A percentile compares a stretch with the other conserved stretches of the same genome.
Evolutionary conservation across 768 basidiomycete species (phyloP).

Genomic region (Amanita exitialis): DNA sequence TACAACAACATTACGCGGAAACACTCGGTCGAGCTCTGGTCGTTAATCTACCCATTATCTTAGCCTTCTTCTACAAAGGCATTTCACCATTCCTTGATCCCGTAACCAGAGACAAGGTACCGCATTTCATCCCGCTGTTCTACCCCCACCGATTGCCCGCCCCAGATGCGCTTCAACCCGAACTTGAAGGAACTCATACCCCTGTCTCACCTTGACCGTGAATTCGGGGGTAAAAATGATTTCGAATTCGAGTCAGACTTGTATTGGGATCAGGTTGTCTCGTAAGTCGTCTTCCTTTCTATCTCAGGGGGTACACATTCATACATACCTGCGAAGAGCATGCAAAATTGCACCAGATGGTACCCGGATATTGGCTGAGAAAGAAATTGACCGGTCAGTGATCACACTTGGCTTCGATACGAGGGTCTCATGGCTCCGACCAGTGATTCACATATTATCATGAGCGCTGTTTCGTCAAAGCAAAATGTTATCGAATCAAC

Average conservation of each 20-base stretch:
- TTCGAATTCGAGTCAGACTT: conserved; percentile 63
- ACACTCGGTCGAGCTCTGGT: conserved; percentile 80
- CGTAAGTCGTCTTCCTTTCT: conserved; percentile 29
- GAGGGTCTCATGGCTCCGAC: neutral
- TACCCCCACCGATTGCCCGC: neutral
- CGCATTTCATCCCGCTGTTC: neutral
- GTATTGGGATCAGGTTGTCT: conserved; percentile 74
- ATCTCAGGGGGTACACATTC: neutral
- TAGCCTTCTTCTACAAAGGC: conserved; percentile 73
- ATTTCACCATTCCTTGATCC: conserved; percentile 85
- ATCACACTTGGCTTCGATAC: no score
- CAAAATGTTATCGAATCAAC: neutral
- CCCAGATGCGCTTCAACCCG: conserved; percentile 83
- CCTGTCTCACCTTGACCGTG: conserved; percentile 64
- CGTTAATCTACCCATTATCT: conserved; percentile 67
- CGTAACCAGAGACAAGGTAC: conserved; percentile 76
- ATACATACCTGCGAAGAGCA: conserved; percentile 23
- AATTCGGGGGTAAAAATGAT: conserved; percentile 71
- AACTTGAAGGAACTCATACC: conserved; percentile 70
- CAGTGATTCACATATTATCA: neutral
- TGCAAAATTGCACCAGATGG: conserved; percentile 51
- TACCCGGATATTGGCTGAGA: conserved; percentile 23
- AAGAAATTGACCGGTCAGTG: neutral
- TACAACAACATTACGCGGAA: conserved; percentile 86
- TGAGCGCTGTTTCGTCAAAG: neutral